phyloP scores from a whole-genome alignment of 768 basidiomycete genomes.

The Cytidiella melzeri region DNA sequence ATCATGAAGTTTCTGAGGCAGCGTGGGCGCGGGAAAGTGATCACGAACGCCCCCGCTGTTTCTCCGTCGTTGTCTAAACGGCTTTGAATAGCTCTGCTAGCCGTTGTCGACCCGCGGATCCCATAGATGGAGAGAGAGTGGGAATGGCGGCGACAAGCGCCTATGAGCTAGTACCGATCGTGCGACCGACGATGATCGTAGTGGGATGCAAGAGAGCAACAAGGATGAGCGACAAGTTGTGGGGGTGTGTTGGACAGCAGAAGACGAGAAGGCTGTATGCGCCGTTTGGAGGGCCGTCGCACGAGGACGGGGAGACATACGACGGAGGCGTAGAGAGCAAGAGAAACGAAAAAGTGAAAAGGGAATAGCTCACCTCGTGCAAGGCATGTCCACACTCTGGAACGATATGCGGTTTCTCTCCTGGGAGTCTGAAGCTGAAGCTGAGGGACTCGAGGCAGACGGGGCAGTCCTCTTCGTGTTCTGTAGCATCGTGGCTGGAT shows the following conservation, averaged over 20 bases:
- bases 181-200: too few relatives aligned
- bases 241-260: too few relatives aligned
- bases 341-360: not conserved
- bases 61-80: too few relatives aligned
- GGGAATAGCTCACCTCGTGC: slow-evolving; percentile 61
- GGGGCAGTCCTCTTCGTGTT: slow-evolving; percentile 89
- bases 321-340: not conserved
- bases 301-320: not conserved
- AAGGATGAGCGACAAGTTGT: not conserved
- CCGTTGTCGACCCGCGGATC: too few relatives aligned
- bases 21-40: too few relatives aligned
- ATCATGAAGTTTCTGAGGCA: too few relatives aligned
- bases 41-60: too few relatives aligned
- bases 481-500: slow-evolving; percentile 45
- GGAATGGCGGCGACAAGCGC: not conserved
- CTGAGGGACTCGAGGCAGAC: slow-evolving; percentile 95
- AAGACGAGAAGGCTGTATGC: too few relatives aligned
- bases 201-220: too few relatives aligned
- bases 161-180: too few relatives aligned
- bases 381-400: slow-evolving; percentile 97
- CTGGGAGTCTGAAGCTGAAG: slow-evolving; percentile 87
- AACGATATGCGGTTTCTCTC: slow-evolving; percentile 96
- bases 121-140: not conserved
- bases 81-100: too few relatives aligned
- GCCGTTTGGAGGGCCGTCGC: not conserved